Evolutionary conservation across 768 basidiomycete genomes (phyloP).

Genomic region (Tricholoma terreum): DNA sequence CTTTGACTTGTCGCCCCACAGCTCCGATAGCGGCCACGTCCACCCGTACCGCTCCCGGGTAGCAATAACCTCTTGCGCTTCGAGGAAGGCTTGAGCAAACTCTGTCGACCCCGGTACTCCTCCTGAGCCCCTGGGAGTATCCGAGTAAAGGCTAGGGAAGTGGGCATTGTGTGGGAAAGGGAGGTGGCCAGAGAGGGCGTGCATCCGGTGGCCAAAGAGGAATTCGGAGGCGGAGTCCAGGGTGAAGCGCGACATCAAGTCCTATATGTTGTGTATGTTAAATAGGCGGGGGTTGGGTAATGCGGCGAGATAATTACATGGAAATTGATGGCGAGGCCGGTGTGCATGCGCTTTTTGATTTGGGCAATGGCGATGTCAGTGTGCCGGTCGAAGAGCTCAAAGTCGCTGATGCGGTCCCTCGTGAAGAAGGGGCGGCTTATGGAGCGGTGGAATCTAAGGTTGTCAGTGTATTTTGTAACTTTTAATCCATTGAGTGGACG

Average conservation of each 20-base stretch:
- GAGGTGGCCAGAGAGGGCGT: slow-evolving; percentile 48
- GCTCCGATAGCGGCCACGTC: slow-evolving; percentile 54
- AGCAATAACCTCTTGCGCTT: slow-evolving; percentile 43
- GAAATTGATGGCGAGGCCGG: slow-evolving; percentile 56
- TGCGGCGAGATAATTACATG: slow-evolving; percentile 44
- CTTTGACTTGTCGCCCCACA: slow-evolving; percentile 43
- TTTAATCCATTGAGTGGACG: background rate
- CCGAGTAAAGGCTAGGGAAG: too few species aligned
- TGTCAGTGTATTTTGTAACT: too few species aligned
- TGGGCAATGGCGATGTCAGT: slow-evolving; percentile 40
- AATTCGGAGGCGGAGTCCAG: slow-evolving; percentile 67
- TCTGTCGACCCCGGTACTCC: slow-evolving; percentile 28
- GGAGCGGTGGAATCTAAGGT: slow-evolving; percentile 52
- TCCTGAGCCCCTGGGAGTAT: too few species aligned
- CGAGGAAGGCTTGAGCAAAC: slow-evolving; percentile 48
- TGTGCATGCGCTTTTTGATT: slow-evolving; percentile 45
- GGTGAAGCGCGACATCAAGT: slow-evolving; percentile 59
- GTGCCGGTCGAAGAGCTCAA: slow-evolving; percentile 58
- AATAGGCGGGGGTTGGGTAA: background rate
- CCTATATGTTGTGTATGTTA: slow-evolving; percentile 27
- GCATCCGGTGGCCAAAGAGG: slow-evolving; percentile 57
- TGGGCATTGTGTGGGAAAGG: slow-evolving; percentile 47
- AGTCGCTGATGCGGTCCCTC: slow-evolving; percentile 57
- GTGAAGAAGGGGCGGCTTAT: slow-evolving; percentile 65
- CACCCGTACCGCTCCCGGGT: slow-evolving; percentile 41